Base-by-base conservation (phyloP, 2,329 filamentous ascomycete genomes). In the Alternaria incomplexa region DNA sequence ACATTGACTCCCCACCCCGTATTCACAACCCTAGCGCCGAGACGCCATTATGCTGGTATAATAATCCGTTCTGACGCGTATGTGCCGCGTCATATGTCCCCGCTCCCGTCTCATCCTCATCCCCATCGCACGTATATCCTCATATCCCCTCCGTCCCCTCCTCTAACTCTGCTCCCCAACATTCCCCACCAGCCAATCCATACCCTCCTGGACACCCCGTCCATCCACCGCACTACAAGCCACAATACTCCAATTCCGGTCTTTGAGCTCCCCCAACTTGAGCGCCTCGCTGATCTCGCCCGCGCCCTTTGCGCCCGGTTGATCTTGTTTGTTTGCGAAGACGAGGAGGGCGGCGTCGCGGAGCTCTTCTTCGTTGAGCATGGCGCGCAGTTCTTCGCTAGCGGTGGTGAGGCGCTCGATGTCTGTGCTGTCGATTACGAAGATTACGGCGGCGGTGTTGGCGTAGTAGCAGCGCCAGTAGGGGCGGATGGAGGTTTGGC, bases 391-490 rank as follows among this genome's bases (percentile, higher is more conserved):
- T 82, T 99, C 96, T 79, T 98, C 96, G 3, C 93, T 90, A 4
- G 96, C 96, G 20, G 94, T 99, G 69, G 93, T 90, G 69, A 99
- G 84, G 68, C 96, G 91, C 77, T 98, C 95, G 77, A 98, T 96
- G 85, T 99, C 96, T 72, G 96, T 99, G 45, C 92, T 96, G 81
- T 99, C 96, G 77, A 99, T 95, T 65, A 99, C 96, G 84, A 99
- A 99, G 76, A 99, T 95, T 70, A 99, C 96, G 17, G 96, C 96
- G 28, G 96, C 95, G 1, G 96, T 99, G 84, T 99, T 98, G 79
- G 94, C 93, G 79, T 98, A 99, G 86, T 99, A 99, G 84, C 96
- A 99, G 80, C 96, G 89, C 96, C 96, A 99, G 85, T 99, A 99
- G 2, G 96, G 96, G 70, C 96, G 89, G 80, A 99, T 99, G 71